phyloP scores from a whole-genome alignment of 768 basidiomycete species.

The Termitomyces heimii region DNA sequence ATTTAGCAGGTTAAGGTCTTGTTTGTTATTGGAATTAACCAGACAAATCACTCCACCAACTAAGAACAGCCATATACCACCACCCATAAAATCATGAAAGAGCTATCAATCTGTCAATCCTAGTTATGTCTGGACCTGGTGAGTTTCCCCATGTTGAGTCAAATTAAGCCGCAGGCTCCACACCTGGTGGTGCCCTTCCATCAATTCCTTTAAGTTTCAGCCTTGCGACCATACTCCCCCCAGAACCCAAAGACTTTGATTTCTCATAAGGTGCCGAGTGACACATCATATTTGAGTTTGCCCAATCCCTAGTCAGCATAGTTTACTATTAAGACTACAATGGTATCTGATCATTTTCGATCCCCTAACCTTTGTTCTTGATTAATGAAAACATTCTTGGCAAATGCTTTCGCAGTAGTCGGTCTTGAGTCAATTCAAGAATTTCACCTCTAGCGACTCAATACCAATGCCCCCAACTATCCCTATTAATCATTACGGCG shows the following conservation, averaged over 20 bases:
- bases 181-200: slow-evolving; percentile 76
- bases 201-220: no score
- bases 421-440: background rate
- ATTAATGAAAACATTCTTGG: background rate
- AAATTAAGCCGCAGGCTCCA: slow-evolving; percentile 33
- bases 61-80: background rate
- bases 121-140: background rate
- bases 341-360: background rate
- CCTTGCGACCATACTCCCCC: no score
- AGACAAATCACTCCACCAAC: background rate
- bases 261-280: no score
- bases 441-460: background rate
- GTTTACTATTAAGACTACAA: background rate
- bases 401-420: background rate
- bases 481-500: background rate
- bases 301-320: background rate
- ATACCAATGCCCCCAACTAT: background rate
- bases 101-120: background rate
- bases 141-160: background rate
- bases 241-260: no score
- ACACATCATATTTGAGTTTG: no score
- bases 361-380: background rate
- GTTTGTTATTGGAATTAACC: background rate
- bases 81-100: background rate
- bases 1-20: background rate